Evolutionary conservation across 2,329 filamentous ascomycete species (phyloP), one percentile per base, ranked within the genome.

Genomic region (Epichloe sibirici): DNA sequence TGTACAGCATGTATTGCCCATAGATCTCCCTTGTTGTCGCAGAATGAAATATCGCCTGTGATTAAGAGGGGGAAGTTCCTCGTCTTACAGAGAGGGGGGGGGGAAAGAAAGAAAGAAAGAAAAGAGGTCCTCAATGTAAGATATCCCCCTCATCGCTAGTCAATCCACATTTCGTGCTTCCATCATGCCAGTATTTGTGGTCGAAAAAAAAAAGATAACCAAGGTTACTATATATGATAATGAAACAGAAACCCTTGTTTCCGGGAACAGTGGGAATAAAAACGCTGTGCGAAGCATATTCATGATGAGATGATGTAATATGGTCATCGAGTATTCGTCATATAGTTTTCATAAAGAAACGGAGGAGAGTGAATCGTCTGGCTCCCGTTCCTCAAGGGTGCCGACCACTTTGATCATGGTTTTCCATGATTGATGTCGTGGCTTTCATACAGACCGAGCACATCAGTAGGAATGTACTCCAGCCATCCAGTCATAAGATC

Each of bases 401-500:
- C 38, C 13, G 49, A 17, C 23, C 35, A 34, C 44, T 25, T 3
- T 48, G 23, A 34, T 39, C 49, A n/a, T 50, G 48, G 11, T 56
- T 57, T 6, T 58, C 56, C 4, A 63, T 63, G 0, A 31, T 58
- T 57, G 57, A 64, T 58, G 34, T 67, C 62, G 11, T 66, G 63
- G 31, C 63, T 59, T 7, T 75, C 74, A 58, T 77, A 81, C 51
- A 81, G 75, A 35, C 73, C 75, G 40, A 86, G 61, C 55, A 86
- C 75, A 61, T 87, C 83, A 25, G 76, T 77, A 0, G 85, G 84
- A 6, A 89, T 69, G 55, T 86, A 87, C 59, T 88, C 86, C 11
- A 90, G 71, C 84, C 86, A 90, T 3, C 69, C 68, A 0, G 83
- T 81, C 74, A 86, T 80, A 67, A 88, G 78, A 44, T 88, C 84